Percentiles rank a stretch among this genome's conserved stretches.
Conservation (phyloP, 2,329 filamentous ascomycete species). For the Epichloe sibirici region DNA sequence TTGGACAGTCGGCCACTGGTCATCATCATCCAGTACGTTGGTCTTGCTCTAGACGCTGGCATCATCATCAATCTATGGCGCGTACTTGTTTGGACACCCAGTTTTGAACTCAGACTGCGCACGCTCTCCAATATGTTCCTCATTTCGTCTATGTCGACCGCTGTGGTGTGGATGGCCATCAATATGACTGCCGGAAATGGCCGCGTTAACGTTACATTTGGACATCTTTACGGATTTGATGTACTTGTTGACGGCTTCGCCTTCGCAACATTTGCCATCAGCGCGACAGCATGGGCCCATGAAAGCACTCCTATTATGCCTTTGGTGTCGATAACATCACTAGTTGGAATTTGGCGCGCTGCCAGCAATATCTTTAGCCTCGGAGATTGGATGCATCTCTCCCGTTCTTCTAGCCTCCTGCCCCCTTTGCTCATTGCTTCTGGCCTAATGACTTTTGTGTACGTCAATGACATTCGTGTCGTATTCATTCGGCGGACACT, state of each 20-base stretch:
- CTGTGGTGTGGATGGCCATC: constrained; percentile 23
- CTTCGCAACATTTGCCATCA: constrained; percentile 31
- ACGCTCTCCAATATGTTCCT: constrained; percentile 31
- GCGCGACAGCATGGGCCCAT: constrained; percentile 32
- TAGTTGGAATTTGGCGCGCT: constrained; percentile 26
- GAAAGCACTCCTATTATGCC: constrained; percentile 33
- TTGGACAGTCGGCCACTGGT: constrained; percentile 26
- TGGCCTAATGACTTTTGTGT: constrained; percentile 32
- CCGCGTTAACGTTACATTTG: constrained; percentile 21
- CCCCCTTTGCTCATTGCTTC: constrained; percentile 26
- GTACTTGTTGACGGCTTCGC: constrained; percentile 34
- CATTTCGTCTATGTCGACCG: constrained; percentile 26
- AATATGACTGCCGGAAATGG: constrained; percentile 16
- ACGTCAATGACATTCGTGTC: constrained; percentile 31
- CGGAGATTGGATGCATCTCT: constrained; percentile 34
- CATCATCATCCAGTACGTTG: constrained; percentile 29
- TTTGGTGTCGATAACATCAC: constrained; percentile 29
- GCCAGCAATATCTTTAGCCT: constrained; percentile 23
- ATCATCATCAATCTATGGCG: constrained; percentile 39
- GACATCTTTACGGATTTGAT: constrained; percentile 36
- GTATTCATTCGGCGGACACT: constrained; percentile 29
- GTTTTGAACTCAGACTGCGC: constrained; percentile 33
- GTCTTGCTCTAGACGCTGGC: constrained; percentile 32
- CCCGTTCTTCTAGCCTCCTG: constrained; percentile 22
- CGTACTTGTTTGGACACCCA: constrained; percentile 37